Conservation (phyloP, 225 moss, liverwort and hornwort species). For the Antitrichia curtipendula region DNA sequence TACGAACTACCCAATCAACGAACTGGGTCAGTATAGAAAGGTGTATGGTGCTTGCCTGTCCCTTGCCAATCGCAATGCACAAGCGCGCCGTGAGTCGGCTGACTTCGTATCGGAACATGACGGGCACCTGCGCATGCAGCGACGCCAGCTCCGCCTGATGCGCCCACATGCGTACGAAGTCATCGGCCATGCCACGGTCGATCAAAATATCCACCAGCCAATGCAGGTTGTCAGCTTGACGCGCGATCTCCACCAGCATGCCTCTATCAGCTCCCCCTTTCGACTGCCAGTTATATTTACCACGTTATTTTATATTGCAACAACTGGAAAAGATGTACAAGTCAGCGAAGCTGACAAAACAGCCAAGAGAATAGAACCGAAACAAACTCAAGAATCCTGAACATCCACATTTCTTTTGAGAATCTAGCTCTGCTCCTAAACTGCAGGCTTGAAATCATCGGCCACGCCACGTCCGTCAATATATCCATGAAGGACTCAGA, state of each 20-base stretch:
- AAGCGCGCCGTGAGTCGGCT: slow-evolving; percentile 79
- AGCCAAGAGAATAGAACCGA: neutral
- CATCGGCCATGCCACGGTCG: slow-evolving; percentile 62
- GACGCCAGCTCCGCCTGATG: slow-evolving; percentile 75
- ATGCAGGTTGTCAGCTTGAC: slow-evolving; percentile 76
- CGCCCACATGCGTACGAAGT: slow-evolving; percentile 73
- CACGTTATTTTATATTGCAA: neutral
- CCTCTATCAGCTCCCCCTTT: slow-evolving; percentile 53
- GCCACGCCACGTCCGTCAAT: too few species aligned
- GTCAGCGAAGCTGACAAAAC: neutral
- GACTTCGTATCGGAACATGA: slow-evolving; percentile 89
- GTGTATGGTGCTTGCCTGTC: slow-evolving; percentile 22
- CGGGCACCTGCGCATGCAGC: slow-evolving; percentile 65
- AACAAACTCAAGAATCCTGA: neutral
- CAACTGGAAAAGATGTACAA: neutral
- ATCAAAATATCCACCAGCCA: slow-evolving; percentile 82
- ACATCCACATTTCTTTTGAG: neutral
- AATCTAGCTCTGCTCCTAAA: neutral
- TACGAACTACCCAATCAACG: neutral
- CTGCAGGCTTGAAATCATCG: too few species aligned
- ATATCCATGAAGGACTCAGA: neutral
- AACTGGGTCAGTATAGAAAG: too few species aligned
- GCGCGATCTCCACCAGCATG: slow-evolving; percentile 49
- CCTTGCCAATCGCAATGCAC: slow-evolving; percentile 80
- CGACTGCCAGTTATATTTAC: neutral